These are phyloP conservation scores for Clavaria fumosa DNA, from an alignment of 768 basidiomycete genomes.

Conservation along the genomic window DNA sequence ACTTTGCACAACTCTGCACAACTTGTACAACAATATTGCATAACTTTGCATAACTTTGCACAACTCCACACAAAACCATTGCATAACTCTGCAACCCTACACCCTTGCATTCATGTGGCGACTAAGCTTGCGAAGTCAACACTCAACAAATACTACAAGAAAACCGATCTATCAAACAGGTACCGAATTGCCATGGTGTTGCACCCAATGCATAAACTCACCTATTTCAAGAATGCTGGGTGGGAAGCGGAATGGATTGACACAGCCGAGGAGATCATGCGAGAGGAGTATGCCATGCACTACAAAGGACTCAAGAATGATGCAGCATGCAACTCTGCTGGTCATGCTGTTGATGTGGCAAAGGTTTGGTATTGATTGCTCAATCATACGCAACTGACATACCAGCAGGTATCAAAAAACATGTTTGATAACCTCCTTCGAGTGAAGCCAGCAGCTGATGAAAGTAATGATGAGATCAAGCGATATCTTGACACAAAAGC, in stretches of 20 bases:
- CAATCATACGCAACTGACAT: neutral
- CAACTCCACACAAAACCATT: conserved; percentile 13
- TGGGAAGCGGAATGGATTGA: conserved; percentile 20
- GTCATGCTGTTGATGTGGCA: neutral
- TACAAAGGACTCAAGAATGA: neutral
- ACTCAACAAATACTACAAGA: conserved; percentile 12
- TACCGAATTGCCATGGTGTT: conserved; percentile 19
- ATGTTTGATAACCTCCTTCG: neutral
- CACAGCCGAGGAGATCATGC: conserved; percentile 12
- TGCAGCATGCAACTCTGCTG: conserved; percentile 7
- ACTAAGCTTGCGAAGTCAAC: conserved; percentile 10
- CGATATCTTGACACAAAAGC: conserved; percentile 14
- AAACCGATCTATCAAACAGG: conserved; percentile 10
- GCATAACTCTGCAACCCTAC: neutral
- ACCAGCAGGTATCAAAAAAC: neutral
- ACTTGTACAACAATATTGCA: too few species aligned
- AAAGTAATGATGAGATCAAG: conserved; percentile 15
- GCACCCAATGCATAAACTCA: conserved; percentile 21
- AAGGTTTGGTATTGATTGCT: neutral
- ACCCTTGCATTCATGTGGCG: conserved; percentile 8
- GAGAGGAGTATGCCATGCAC: conserved; percentile 9
- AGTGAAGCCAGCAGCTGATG: neutral
- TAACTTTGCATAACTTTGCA: too few species aligned
- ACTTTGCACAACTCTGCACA: too few species aligned
- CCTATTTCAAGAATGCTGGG: conserved; percentile 17